phyloP scores from a whole-genome alignment of 768 basidiomycete species.

The Pulveroboletus frians region DNA sequence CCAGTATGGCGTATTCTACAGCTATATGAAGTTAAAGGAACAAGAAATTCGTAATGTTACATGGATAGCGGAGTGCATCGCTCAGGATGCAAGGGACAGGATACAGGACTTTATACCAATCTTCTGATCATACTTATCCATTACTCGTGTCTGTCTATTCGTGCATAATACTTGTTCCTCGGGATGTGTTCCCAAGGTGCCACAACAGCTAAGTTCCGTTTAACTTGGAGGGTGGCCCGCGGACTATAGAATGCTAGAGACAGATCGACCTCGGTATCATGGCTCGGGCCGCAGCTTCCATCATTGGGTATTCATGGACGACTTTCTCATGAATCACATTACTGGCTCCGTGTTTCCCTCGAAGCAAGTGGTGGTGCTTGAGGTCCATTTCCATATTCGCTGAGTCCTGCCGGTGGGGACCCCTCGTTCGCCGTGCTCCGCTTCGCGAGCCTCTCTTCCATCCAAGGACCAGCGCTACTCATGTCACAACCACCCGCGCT shows the following conservation, averaged over 20 bases:
- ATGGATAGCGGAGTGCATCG: constrained; percentile 98
- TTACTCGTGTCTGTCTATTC: constrained; percentile 1
- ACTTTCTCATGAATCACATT: constrained; percentile 9
- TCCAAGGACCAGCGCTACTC: constrained; percentile 68
- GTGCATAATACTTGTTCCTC: constrained; percentile 4
- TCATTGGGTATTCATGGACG: not conserved
- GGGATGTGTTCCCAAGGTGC: not conserved
- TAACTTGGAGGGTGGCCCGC: not conserved
- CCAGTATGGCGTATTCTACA: constrained; percentile 89
- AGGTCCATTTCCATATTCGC: constrained; percentile 3
- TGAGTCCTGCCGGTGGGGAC: not conserved
- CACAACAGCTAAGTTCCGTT: not conserved
- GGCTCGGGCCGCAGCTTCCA: not conserved
- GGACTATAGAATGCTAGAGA: not conserved
- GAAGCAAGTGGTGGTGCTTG: constrained; percentile 1
- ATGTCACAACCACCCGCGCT: constrained; percentile 52
- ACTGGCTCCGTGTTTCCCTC: not conserved
- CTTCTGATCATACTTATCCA: constrained; percentile 45
- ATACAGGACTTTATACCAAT: constrained; percentile 94
- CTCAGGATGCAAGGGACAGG: constrained; percentile 92
- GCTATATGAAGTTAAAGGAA: constrained; percentile 88
- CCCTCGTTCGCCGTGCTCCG: constrained; percentile 8
- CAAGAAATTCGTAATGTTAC: constrained; percentile 85
- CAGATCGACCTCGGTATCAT: constrained; percentile 1
- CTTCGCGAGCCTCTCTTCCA: constrained; percentile 43